These are phyloP conservation scores for Aspergillus ochraceus DNA, from an alignment of 2,329 filamentous ascomycete species.

Conservation along the genomic window DNA sequence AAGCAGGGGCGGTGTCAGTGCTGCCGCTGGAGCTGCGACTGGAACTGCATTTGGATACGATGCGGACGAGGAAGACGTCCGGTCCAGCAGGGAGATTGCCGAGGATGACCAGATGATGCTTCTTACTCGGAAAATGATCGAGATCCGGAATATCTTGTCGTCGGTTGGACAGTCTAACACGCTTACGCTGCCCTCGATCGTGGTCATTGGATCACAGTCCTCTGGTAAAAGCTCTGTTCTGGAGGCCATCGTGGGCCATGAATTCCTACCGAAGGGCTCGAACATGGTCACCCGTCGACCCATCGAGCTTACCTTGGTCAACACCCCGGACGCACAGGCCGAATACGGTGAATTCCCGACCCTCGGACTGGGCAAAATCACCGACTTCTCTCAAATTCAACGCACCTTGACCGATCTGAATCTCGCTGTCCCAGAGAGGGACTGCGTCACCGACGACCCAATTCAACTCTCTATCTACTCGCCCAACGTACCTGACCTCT, in stretches of 20 bases:
- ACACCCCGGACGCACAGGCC: conserved; percentile 80
- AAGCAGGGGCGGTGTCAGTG: conserved; percentile 53
- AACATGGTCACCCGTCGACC: conserved; percentile 98
- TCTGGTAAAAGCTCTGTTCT: conserved; percentile 97
- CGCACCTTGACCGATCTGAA: conserved; percentile 94
- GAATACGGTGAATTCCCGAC: conserved; percentile 98
- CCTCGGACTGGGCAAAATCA: conserved; percentile 82
- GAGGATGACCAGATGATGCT: conserved; percentile 99
- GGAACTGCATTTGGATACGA: conserved; percentile 79
- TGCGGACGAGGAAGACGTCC: conserved; percentile 60
- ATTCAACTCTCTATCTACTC: conserved; percentile 96
- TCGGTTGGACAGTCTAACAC: conserved; percentile 88
- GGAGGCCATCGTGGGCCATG: conserved; percentile 95
- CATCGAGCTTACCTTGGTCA: conserved; percentile 93
- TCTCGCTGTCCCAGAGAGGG: conserved; percentile 80
- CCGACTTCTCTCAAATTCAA: conserved; percentile 81
- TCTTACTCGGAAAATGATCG: conserved; percentile 98
- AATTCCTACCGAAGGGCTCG: conserved; percentile 94
- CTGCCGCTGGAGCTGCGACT: conserved; percentile 67
- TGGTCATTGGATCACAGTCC: conserved; percentile 98
- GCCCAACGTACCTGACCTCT: conserved; percentile 90
- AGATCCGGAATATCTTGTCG: conserved; percentile 89
- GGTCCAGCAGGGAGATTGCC: conserved; percentile 65
- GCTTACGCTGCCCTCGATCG: conserved; percentile 88
- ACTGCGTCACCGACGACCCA: conserved; percentile 95